Conservation (phyloP, 2,329 filamentous ascomycete species). For the Ustulina deusta region DNA sequence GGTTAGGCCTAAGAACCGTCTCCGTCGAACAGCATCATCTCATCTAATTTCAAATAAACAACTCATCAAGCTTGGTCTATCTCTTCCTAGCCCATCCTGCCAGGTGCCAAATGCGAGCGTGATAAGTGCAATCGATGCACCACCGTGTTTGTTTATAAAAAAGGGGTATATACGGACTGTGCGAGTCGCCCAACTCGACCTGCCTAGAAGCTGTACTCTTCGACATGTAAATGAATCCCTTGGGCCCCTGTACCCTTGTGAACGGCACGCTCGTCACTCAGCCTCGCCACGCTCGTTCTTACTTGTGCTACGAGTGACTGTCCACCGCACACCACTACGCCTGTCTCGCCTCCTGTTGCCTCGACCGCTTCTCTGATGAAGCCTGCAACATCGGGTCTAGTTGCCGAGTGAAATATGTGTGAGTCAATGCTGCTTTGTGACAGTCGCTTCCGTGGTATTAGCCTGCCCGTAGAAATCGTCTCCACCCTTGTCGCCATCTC, state of each 20-base stretch:
- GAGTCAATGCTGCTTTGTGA: conserved; percentile 52
- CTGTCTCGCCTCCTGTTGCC: conserved; percentile 70
- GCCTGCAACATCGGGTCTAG: conserved; percentile 62
- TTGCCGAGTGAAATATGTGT: conserved; percentile 59
- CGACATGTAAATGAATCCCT: conserved; percentile 70
- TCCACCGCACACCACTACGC: conserved; percentile 70
- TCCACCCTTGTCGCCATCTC: conserved; percentile 45
- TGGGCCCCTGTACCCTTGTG: conserved; percentile 74
- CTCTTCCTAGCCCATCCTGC: neutral
- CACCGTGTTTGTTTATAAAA: neutral
- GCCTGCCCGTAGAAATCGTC: conserved; percentile 38
- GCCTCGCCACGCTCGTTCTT: conserved; percentile 65
- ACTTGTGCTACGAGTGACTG: conserved; percentile 65
- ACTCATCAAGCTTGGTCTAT: neutral
- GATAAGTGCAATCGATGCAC: neutral
- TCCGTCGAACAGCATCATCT: neutral
- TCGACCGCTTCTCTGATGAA: conserved; percentile 68
- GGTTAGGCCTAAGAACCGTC: too few species aligned
- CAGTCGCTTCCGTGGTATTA: conserved; percentile 35
- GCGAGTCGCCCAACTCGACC: neutral
- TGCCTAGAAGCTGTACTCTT: conserved; percentile 67
- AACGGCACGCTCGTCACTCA: conserved; percentile 72
- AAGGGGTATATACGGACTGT: conserved; percentile 7
- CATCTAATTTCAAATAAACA: neutral
- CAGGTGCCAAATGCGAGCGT: neutral